phyloP scores from a whole-genome alignment of 441 rosid genomes.

The Aquilaria agallochum region DNA sequence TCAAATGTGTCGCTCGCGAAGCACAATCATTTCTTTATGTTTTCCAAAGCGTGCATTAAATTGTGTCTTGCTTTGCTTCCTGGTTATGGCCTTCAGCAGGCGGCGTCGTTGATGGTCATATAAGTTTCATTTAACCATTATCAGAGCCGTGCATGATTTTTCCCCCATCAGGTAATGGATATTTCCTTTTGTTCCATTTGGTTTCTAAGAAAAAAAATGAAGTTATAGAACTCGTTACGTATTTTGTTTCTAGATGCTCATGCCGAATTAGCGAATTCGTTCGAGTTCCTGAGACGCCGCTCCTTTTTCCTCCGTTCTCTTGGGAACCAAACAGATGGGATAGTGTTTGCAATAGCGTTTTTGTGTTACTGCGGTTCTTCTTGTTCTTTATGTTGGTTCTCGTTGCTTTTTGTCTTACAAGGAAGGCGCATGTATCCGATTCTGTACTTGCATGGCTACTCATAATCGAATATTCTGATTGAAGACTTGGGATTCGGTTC shows the following conservation, averaged over 20 bases:
- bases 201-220: slow-evolving; percentile 15
- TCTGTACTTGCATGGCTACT: too few species aligned
- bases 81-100: slow-evolving; percentile 11
- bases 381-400: too few species aligned
- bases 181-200: slow-evolving; percentile 18
- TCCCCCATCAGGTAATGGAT: slow-evolving; percentile 18
- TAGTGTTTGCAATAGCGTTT: not conserved
- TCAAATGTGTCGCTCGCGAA: too few species aligned
- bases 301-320: slow-evolving; percentile 24
- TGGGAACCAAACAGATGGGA: slow-evolving; percentile 11
- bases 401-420: too few species aligned
- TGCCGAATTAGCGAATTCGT: too few species aligned
- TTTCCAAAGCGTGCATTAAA: too few species aligned
- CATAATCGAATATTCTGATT: too few species aligned
- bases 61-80: too few species aligned
- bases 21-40: too few species aligned
- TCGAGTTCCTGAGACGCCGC: not conserved
- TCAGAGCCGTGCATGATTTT: slow-evolving; percentile 1
- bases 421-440: too few species aligned
- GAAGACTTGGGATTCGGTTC: too few species aligned
- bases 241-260: too few species aligned
- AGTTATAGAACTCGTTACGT: not conserved
- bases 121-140: slow-evolving; percentile 20
- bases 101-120: slow-evolving; percentile 50
- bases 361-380: not conserved